Evolutionary conservation across 2,329 filamentous ascomycete species (phyloP), one percentile per base, ranked within the genome.

Genomic region (Aspergillus sp.): DNA sequence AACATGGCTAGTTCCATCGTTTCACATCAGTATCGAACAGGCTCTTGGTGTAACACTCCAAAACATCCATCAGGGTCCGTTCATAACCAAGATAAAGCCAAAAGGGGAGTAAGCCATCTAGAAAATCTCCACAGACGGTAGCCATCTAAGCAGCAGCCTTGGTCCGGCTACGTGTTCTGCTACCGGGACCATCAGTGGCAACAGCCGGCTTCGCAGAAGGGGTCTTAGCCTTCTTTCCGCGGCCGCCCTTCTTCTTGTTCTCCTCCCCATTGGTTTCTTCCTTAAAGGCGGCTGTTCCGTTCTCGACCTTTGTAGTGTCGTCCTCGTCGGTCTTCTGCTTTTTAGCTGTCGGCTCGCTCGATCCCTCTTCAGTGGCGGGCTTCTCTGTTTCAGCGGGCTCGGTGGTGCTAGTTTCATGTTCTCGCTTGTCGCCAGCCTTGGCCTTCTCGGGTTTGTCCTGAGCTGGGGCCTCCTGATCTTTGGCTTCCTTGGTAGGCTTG

Each of bases 81-180:
- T 12, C 25, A 30, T 30, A 12, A 30, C 25, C 10, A 30, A 30
- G 10, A 30, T 30, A 30, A 30, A 30, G 12, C 9, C 9, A 30
- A 30, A 30, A 30, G 25, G 9, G 10, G 4, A 30, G 12, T 30
- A 30, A 30, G 25, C 25, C 25, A 12, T 30, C 9, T 10, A 30
- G 25, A 35, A 17, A 35, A 7, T 5, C 33, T 35, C 17, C n/a
- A 22, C 7, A 39, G 37, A 20, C 17, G 7, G 33, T 17, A n/a
- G 33, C 17, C 17, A 19, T 39, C 19, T 20, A 39, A 10, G 19
- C 5, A 15, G 57, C 51, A 37, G 53, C 54, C 54, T 70, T 65
- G 43, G 64, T 65, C 23, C 67, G 65, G 52, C 66, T 70, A 44
- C 68, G 64, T 38, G 68, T 70, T 32, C 67, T 60, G 51, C 64